Evolutionary conservation across 164 flowering plant species (phyloP), one percentile per base, ranked within the genome.

Genomic region (Aristolochia fimbriata): DNA sequence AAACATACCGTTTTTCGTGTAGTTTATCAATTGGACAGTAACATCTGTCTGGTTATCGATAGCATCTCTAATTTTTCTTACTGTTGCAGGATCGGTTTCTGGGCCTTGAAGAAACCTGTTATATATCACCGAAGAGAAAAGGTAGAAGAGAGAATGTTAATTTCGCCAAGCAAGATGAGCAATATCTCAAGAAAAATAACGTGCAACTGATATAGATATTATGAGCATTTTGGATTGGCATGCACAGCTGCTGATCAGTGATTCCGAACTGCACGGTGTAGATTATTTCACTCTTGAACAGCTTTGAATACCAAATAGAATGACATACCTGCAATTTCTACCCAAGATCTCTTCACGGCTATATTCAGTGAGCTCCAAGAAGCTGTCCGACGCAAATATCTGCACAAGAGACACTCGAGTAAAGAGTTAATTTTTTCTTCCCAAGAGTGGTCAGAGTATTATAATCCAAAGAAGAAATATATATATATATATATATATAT

Each of bases 381-480:
- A 93, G 76, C 99, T 93, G 68, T 93, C 99, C 16, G 99, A 93
- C 45, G 99, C 99, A 67, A 93, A 93, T 17, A 93, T 93, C 99
- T 93, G 74, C 54, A 69, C 24, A 37, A 10, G 43, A 37, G 12
- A 37, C 43, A 7, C 43, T 37, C 43, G 10, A 37, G 43, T 37
- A 37, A 37, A 37, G 43, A 37, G 12, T 27, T 27, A 27, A 2
- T 27, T 20, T 49, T 49, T 49, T 49, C 52, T 49, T 49, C 43
- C 43, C 11, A 37, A 37, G 12, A 37, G 9, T 37, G 9, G 8
- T 0, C 30, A 27, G 30, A 27, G 30, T 27, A 2, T 27, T 27
- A 37, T 3, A 10, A 10, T 37, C 8, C 43, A 37, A 10, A 10
- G 43, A 37, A 37, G 43, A 37, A 37, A 37, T 37, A 37, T 37